phyloP scores from a whole-genome alignment of 345 rosid genomes.

The Citrus cavaleriei region DNA sequence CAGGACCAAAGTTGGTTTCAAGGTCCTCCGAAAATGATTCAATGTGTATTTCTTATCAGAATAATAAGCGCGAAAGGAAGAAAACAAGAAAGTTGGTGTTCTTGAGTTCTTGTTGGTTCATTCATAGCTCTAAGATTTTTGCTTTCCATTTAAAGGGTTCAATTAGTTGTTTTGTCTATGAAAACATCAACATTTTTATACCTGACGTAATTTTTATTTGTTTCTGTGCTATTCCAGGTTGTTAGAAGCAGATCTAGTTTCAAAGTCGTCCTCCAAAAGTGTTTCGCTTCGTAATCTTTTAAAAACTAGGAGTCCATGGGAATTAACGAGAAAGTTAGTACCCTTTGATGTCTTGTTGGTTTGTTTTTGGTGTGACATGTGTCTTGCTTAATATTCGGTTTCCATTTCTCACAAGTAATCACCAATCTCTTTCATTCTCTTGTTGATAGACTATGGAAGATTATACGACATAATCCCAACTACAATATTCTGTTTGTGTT shows the following conservation, averaged over 20 bases:
- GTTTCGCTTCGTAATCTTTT: conserved; percentile 23
- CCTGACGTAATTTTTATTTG: background rate
- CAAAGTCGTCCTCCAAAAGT: conserved; percentile 18
- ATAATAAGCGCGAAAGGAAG: conserved; percentile 30
- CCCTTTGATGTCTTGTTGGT: conserved; percentile 17
- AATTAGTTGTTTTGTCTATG: background rate
- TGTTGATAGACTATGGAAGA: background rate
- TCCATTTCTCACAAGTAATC: conserved; percentile 1
- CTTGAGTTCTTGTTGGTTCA: background rate
- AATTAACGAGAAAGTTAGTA: conserved; percentile 45
- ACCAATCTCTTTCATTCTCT: background rate
- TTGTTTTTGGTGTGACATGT: conserved; percentile 9
- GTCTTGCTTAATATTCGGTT: background rate
- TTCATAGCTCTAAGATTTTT: background rate
- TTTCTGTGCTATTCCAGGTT: conserved; percentile 26
- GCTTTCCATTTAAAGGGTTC: background rate
- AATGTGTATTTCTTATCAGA: conserved; percentile 18
- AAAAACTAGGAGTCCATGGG: conserved; percentile 32
- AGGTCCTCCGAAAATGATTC: conserved; percentile 19
- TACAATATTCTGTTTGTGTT: background rate
- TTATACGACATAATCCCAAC: background rate
- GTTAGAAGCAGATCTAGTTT: conserved; percentile 15
- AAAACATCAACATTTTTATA: no score
- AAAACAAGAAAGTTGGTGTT: conserved; percentile 46
- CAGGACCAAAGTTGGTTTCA: conserved; percentile 22